Percentiles rank a stretch among this genome's conserved stretches.
These are phyloP conservation scores for Neonectria magnoliae DNA, from an alignment of 2,329 filamentous ascomycete species.

Conservation along the genomic window DNA sequence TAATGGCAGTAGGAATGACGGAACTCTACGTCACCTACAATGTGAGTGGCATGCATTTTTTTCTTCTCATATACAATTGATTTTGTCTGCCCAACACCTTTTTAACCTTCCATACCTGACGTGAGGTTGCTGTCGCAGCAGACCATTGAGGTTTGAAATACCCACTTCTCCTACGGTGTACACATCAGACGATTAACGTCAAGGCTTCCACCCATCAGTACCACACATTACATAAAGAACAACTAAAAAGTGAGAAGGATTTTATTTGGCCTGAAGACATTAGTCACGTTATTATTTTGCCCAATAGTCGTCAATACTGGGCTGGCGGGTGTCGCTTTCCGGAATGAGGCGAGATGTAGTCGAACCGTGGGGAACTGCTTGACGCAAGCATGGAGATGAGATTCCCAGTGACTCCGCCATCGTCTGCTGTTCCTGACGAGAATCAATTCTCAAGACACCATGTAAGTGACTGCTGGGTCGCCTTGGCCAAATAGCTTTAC, in stretches of 20 bases:
- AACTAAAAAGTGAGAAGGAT: background rate
- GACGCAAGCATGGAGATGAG: background rate
- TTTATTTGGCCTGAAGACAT: background rate
- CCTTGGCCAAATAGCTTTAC: background rate
- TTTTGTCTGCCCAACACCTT: too few species aligned
- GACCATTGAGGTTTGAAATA: too few species aligned
- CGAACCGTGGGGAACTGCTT: slow-evolving; percentile 1
- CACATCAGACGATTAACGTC: background rate
- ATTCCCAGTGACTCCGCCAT: background rate
- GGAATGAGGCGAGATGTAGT: background rate
- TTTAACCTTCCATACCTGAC: too few species aligned
- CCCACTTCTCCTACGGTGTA: background rate
- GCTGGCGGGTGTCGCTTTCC: background rate
- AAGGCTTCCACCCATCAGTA: background rate
- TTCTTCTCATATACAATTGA: too few species aligned
- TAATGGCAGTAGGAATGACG: too few species aligned
- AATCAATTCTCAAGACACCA: background rate
- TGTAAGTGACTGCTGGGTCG: background rate
- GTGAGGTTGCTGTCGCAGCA: too few species aligned
- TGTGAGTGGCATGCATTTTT: too few species aligned
- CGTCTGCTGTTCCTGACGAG: background rate
- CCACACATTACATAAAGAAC: background rate
- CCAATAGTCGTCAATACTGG: background rate
- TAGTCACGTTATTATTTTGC: background rate
- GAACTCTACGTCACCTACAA: too few species aligned